Evolutionary conservation across 164 flowering plant genomes (phyloP), one percentile per base, ranked within the genome.

Genomic region (Aristolochia contorta): DNA sequence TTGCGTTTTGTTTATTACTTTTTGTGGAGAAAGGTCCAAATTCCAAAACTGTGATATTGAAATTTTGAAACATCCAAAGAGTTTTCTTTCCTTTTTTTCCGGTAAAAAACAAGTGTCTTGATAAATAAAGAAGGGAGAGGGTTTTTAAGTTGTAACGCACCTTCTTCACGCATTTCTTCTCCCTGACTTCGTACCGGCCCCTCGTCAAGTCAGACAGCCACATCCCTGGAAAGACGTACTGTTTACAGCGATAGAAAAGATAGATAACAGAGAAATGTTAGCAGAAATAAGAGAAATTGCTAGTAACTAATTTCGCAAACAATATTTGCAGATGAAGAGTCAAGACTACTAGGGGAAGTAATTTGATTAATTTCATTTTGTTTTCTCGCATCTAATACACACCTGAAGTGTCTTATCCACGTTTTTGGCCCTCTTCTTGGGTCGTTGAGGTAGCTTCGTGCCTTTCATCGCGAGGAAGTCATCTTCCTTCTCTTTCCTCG

Each of bases 141-240:
- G 43, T 2, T 2, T 27, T 27, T 2, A 27, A 27, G 30, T 37
- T 37, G 43, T 37, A 7, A 6, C 43, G 27, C 49, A 9, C 89
- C 95, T 87, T 87, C 84, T 82, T 84, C 56, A 80, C 80, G 68
- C 75, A 73, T 71, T 87, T 87, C 87, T 87, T 87, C 84, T 84
- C 95, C 64, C 86, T 75, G 49, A 87, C 95, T 68, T 87, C 95
- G 67, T 87, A 87, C 67, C 95, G 72, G 37, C 80, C 80, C 73
- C 75, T 77, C 52, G 84, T 76, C 81, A 87, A 62, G 60, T 87
- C 95, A 23, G 83, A 70, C 6, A 87, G 62, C 95, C 95, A 87
- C 69, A 75, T 77, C 63, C 95, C 95, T 14, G 95, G 95, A 57
- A 72, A 72, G 32, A 69, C 65, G 49, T 65, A 72, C 76, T 72